Conservation (phyloP, 2,329 filamentous ascomycete genomes). For the Gaeumannomyces tritici region DNA sequence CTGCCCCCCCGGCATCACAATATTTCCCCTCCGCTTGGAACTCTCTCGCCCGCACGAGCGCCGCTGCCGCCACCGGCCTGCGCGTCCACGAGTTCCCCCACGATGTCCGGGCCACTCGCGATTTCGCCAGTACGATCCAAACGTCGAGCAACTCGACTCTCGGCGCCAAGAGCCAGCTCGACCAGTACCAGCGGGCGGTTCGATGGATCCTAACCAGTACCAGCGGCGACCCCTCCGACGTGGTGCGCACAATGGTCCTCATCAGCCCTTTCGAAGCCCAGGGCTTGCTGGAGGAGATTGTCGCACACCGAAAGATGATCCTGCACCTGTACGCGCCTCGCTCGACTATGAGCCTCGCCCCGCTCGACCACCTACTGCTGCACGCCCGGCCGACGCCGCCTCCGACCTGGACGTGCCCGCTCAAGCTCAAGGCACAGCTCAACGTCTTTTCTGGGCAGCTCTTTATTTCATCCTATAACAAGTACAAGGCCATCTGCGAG, state of each 20-base stretch:
- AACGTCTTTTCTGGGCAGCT: constrained; percentile 62
- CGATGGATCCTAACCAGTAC: constrained; percentile 39
- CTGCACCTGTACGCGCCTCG: constrained; percentile 45
- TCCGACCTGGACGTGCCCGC: constrained; percentile 7
- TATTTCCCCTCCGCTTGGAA: constrained; percentile 36
- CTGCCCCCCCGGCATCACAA: constrained; percentile 6
- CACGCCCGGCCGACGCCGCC: constrained; percentile 24
- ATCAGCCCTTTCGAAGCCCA: constrained; percentile 55
- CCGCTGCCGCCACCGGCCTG: constrained; percentile 17
- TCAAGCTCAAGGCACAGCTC: constrained; percentile 34
- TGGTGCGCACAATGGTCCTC: constrained; percentile 30
- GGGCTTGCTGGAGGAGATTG: constrained; percentile 30
- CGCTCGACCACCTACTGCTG: constrained; percentile 36
- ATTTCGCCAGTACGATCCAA: constrained; percentile 34
- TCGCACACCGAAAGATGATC: constrained; percentile 18
- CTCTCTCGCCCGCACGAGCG: constrained; percentile 26
- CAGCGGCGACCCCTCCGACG: constrained; percentile 4
- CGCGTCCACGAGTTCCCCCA: constrained; percentile 26
- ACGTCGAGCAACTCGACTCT: too few relatives aligned
- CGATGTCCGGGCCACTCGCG: constrained; percentile 34
- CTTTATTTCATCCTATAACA: constrained; percentile 41
- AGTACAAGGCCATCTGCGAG: constrained; percentile 44
- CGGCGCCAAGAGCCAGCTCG: not conserved
- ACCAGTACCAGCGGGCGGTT: constrained; percentile 26
- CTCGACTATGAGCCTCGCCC: constrained; percentile 20